Evolutionary conservation across 768 basidiomycete species (phyloP).

Genomic region (Lactarius tabidus): DNA sequence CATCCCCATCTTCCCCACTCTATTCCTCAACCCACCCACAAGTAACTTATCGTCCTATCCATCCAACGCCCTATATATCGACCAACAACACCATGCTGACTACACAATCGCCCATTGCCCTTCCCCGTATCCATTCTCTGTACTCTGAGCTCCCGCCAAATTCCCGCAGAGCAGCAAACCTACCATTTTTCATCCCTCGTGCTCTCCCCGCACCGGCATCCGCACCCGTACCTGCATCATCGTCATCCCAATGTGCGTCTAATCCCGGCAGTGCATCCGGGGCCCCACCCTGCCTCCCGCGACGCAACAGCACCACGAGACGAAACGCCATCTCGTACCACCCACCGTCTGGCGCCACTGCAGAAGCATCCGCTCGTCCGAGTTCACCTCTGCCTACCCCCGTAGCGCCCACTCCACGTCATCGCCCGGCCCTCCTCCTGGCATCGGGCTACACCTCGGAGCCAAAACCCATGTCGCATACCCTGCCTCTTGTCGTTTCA

Average conservation of each 20-base stretch:
- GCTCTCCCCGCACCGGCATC: slow-evolving; percentile 5
- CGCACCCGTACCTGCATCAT: neutral
- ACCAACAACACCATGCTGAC: slow-evolving; percentile 21
- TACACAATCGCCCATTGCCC: slow-evolving; percentile 17
- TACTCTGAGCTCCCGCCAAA: slow-evolving; percentile 27
- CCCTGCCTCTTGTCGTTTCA: slow-evolving; percentile 15
- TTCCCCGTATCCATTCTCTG: slow-evolving; percentile 23
- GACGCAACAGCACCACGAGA: slow-evolving; percentile 12
- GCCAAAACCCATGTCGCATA: neutral
- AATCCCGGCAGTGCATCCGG: slow-evolving; percentile 2
- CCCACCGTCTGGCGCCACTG: slow-evolving; percentile 3
- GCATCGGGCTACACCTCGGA: slow-evolving; percentile 9
- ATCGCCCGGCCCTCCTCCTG: slow-evolving; percentile 15
- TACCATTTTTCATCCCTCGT: slow-evolving; percentile 24
- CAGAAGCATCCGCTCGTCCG: slow-evolving; percentile 3
- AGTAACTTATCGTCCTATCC: slow-evolving; percentile 5
- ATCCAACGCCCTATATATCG: slow-evolving; percentile 3
- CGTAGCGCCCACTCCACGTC: slow-evolving; percentile 5
- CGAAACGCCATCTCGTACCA: slow-evolving; percentile 23
- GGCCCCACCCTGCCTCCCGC: slow-evolving; percentile 3
- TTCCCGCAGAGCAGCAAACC: slow-evolving; percentile 26
- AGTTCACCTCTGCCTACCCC: neutral
- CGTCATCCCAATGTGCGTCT: neutral
- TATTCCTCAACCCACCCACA: neutral
- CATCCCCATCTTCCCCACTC: neutral